Conservation (phyloP, 495 filamentous ascomycete genomes). For the Aspergillus steynii region DNA sequence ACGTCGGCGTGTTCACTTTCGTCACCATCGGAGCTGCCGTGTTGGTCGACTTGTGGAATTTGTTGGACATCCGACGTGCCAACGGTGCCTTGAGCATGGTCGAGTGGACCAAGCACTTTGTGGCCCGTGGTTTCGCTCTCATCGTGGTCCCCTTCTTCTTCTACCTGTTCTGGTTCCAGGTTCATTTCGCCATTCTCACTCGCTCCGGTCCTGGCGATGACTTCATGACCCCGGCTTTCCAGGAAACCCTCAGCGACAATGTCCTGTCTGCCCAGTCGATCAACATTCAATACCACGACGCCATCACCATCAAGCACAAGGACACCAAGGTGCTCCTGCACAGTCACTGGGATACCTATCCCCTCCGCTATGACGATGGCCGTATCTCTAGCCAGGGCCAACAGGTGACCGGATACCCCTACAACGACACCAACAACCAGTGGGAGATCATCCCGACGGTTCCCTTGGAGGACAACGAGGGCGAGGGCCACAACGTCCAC, state of each 20-base stretch:
- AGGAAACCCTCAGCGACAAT: constrained; percentile 94
- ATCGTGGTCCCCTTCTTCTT: constrained; percentile 93
- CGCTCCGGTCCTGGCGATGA: constrained; percentile 94
- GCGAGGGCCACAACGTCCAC: constrained; percentile 62
- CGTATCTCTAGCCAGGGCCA: constrained; percentile 96
- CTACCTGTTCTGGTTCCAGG: constrained; percentile 99
- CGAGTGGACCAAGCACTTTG: constrained; percentile 87
- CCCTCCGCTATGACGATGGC: constrained; percentile 94
- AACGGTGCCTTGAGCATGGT: constrained; percentile 73
- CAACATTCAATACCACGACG: constrained; percentile 86
- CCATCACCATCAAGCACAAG: constrained; percentile 87
- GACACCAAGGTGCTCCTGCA: constrained; percentile 96
- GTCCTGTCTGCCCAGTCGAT: constrained; percentile 83
- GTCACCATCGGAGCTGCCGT: constrained; percentile 95
- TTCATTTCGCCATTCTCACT: constrained; percentile 88
- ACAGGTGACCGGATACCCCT: constrained; percentile 97
- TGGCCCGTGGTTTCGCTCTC: constrained; percentile 76
- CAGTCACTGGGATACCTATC: constrained; percentile 87
- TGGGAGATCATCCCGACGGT: constrained; percentile 85
- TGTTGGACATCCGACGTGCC: constrained; percentile 82
- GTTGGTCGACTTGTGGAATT: constrained; percentile 89
- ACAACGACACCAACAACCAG: constrained; percentile 98
- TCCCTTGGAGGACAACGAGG: constrained; percentile 51
- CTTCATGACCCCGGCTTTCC: constrained; percentile 98
- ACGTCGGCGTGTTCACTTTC: constrained; percentile 95